Percentiles rank a stretch among this genome's conserved stretches.
These are phyloP conservation scores for Trichosporon coremiiforme DNA, from an alignment of 1,284 basidiomycete genomes.

Conservation along the genomic window DNA sequence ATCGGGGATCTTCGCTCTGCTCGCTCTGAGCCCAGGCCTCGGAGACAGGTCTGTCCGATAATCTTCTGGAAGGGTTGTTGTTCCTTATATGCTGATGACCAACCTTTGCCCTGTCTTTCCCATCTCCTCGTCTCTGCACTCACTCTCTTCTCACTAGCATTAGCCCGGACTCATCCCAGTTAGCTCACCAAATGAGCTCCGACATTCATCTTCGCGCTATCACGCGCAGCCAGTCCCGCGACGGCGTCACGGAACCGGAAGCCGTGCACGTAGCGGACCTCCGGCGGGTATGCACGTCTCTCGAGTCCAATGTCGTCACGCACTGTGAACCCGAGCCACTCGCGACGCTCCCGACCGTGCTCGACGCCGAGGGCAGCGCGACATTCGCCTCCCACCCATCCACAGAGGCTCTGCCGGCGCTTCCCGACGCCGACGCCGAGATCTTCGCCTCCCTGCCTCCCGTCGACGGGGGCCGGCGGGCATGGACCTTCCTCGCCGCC, in stretches of 20 bases:
- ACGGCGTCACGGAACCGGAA: background rate
- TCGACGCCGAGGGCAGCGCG: background rate
- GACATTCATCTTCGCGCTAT: background rate
- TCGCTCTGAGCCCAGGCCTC: background rate
- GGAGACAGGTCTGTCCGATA: background rate
- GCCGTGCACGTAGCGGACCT: background rate
- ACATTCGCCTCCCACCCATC: background rate
- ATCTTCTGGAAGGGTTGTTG: background rate
- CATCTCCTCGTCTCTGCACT: background rate
- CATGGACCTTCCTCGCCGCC: slow-evolving; percentile 51
- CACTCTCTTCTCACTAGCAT: background rate
- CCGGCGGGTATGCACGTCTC: background rate
- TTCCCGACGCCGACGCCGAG: background rate
- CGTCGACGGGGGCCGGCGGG: slow-evolving; percentile 46
- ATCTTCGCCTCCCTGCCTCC: slow-evolving; percentile 36
- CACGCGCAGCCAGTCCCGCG: background rate
- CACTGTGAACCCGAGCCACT: background rate
- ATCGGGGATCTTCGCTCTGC: background rate
- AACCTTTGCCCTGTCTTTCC: no score
- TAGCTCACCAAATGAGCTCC: background rate
- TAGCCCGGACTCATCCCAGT: background rate
- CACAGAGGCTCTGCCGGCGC: background rate
- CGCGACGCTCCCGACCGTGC: background rate
- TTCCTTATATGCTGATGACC: background rate
- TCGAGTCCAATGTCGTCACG: background rate